Conservation (phyloP, 1,284 basidiomycete genomes). For the Psilocybe mexicana region DNA sequence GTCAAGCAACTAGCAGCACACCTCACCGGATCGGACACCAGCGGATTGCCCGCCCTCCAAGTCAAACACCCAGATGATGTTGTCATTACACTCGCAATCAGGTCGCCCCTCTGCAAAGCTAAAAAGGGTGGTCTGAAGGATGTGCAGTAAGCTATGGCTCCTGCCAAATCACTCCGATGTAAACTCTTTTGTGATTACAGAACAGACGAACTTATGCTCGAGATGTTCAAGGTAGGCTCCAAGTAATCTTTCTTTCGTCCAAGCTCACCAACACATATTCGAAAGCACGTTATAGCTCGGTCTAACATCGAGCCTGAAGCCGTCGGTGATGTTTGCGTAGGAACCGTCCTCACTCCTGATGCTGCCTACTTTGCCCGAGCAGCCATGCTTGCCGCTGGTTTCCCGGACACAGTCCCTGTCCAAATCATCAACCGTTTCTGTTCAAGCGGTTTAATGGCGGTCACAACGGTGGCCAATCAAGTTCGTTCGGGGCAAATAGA, state of each 20-base stretch:
- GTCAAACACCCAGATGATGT: slow-evolving; percentile 70
- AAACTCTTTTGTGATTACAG: slow-evolving; percentile 33
- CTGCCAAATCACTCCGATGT: not conserved
- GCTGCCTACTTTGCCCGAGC: slow-evolving; percentile 69
- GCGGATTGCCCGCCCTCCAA: slow-evolving; percentile 49
- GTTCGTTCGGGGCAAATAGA: slow-evolving; percentile 83
- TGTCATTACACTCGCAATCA: slow-evolving; percentile 77
- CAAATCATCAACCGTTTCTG: slow-evolving; percentile 82
- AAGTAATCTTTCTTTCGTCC: not conserved
- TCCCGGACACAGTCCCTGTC: slow-evolving; percentile 75
- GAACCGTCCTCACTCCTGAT: slow-evolving; percentile 63
- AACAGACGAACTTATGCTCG: slow-evolving; percentile 74
- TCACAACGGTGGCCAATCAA: slow-evolving; percentile 78
- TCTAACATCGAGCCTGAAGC: slow-evolving; percentile 67
- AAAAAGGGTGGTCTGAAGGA: slow-evolving; percentile 83
- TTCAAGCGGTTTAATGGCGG: slow-evolving; percentile 75
- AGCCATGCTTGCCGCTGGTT: slow-evolving; percentile 79
- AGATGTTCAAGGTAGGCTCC: slow-evolving; percentile 67
- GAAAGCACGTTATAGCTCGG: slow-evolving; percentile 63
- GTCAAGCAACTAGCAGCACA: slow-evolving; percentile 68
- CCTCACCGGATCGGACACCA: slow-evolving; percentile 40
- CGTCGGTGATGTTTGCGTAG: slow-evolving; percentile 81
- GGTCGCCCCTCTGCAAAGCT: slow-evolving; percentile 75
- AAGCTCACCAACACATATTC: not conserved
- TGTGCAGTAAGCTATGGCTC: slow-evolving; percentile 47